Conservation (phyloP, 768 basidiomycete species). For the Xerocomus potaroensis region DNA sequence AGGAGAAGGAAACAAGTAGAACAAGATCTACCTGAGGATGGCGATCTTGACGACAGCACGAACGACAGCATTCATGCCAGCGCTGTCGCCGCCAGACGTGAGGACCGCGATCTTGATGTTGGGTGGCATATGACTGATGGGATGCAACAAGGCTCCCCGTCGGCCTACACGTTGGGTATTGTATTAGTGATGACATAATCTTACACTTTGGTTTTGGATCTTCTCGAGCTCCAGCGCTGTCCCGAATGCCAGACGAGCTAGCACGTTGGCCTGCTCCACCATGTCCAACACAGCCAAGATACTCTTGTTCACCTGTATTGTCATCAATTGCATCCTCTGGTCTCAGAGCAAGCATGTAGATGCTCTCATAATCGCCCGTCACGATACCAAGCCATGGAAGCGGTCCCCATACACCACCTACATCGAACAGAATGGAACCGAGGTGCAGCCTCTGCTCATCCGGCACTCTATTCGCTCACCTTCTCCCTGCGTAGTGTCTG, state of each 20-base stretch:
- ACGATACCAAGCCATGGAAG: too few species aligned
- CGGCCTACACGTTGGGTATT: too few species aligned
- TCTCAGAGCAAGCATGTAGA: constrained; percentile 56
- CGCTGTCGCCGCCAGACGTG: constrained; percentile 96
- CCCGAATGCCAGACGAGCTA: background rate
- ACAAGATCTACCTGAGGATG: constrained; percentile 69
- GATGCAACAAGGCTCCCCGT: too few species aligned
- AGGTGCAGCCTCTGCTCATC: constrained; percentile 4
- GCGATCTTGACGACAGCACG: constrained; percentile 90
- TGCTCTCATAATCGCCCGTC: too few species aligned
- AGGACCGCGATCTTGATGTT: constrained; percentile 88
- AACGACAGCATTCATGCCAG: constrained; percentile 96
- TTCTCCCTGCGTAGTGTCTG: constrained; percentile 54
- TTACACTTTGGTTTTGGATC: background rate
- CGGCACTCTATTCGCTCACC: background rate
- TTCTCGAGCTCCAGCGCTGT: background rate
- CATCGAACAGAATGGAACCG: background rate
- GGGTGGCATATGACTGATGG: background rate
- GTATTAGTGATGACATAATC: constrained; percentile 1
- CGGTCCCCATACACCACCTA: too few species aligned
- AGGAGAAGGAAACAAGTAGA: background rate
- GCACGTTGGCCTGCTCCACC: background rate
- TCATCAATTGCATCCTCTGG: constrained; percentile 61
- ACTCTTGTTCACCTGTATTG: constrained; percentile 48
- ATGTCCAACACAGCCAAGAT: constrained; percentile 49